These are phyloP conservation scores for Colletotrichum lupini DNA, from an alignment of 2,329 filamentous ascomycete genomes.

Conservation along the genomic window DNA sequence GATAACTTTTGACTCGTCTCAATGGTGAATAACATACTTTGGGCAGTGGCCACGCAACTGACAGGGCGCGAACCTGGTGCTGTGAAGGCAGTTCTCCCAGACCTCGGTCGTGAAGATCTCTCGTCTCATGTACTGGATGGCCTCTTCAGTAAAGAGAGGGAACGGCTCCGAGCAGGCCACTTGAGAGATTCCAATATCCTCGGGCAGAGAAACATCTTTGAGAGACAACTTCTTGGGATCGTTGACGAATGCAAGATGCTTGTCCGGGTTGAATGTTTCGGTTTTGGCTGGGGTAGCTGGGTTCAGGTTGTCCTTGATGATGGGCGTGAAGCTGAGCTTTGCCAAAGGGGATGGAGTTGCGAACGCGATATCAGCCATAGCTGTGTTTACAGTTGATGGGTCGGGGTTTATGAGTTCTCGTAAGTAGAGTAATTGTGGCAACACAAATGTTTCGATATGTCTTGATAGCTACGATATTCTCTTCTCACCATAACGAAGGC, in stretches of 20 bases:
- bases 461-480: too few species aligned
- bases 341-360: background rate
- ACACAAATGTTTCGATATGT: too few species aligned
- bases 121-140: constrained; percentile 69
- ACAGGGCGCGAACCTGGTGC: constrained; percentile 42
- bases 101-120: constrained; percentile 71
- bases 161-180: constrained; percentile 75
- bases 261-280: constrained; percentile 60
- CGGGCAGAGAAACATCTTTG: constrained; percentile 65
- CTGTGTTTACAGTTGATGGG: too few species aligned
- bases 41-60: constrained; percentile 16
- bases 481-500: too few species aligned
- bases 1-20: too few species aligned
- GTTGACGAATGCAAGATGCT: constrained; percentile 65
- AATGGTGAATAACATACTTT: background rate
- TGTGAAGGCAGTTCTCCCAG: constrained; percentile 65
- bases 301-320: background rate
- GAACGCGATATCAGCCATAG: background rate
- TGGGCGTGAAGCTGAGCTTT: constrained; percentile 7
- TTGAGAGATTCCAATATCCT: constrained; percentile 68
- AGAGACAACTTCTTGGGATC: constrained; percentile 66
- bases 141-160: constrained; percentile 69
- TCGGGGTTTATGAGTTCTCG: too few species aligned
- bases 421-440: too few species aligned
- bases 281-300: background rate